Conservation (phyloP, 1,284 basidiomycete species). For the Melampsora americana region DNA sequence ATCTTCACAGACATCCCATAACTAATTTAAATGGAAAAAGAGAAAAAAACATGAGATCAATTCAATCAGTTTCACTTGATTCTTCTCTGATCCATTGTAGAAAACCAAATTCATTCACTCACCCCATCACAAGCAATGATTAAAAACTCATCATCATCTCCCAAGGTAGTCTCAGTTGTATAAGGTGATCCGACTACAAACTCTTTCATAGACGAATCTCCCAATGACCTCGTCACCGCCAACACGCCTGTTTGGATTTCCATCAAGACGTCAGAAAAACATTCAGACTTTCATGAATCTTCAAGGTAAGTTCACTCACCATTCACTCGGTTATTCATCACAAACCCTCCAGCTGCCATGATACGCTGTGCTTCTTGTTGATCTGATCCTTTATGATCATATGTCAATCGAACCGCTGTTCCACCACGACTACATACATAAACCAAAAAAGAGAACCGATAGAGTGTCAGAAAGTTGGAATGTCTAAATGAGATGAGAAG, state of each 20-base stretch:
- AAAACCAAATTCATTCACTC: slow-evolving; percentile 54
- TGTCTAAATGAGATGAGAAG: background rate
- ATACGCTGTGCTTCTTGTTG: slow-evolving; percentile 96
- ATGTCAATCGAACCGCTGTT: slow-evolving; percentile 86
- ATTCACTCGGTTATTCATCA: slow-evolving; percentile 97
- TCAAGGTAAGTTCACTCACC: no score
- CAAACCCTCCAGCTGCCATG: slow-evolving; percentile 94
- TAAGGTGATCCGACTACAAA: slow-evolving; percentile 98
- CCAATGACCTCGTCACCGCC: slow-evolving; percentile 91
- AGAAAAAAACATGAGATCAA: background rate
- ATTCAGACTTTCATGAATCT: no score
- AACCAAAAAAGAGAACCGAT: background rate
- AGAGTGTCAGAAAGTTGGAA: slow-evolving; percentile 19
- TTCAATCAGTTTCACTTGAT: background rate
- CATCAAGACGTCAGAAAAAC: background rate
- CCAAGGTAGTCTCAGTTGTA: slow-evolving; percentile 90
- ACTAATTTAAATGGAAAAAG: slow-evolving; percentile 58
- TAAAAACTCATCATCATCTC: slow-evolving; percentile 85
- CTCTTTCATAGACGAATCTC: slow-evolving; percentile 98
- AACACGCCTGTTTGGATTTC: slow-evolving; percentile 63
- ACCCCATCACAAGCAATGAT: slow-evolving; percentile 98
- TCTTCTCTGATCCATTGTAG: background rate
- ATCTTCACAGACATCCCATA: slow-evolving; percentile 95
- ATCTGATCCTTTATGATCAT: slow-evolving; percentile 98
- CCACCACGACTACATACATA: slow-evolving; percentile 64